These are phyloP conservation scores for Hericium rajendrae DNA, from an alignment of 768 basidiomycete species.

Conservation along the genomic window DNA sequence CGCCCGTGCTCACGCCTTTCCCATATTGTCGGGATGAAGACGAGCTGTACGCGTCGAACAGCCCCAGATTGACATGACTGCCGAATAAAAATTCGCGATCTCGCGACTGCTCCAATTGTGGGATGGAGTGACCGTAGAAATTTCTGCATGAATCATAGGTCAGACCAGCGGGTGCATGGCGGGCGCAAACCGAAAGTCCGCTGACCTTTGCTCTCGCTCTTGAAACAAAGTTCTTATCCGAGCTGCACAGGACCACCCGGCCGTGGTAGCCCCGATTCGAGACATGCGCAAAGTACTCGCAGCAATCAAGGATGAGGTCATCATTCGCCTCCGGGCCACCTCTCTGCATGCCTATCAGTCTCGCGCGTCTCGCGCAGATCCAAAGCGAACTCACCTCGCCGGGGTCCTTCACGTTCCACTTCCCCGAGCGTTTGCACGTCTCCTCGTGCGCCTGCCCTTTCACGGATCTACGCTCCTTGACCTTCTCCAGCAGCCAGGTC, in stretches of 20 bases:
- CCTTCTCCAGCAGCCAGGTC: constrained; percentile 54
- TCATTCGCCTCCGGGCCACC: constrained; percentile 45
- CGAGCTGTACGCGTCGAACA: constrained; percentile 26
- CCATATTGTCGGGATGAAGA: constrained; percentile 15
- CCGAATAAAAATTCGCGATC: constrained; percentile 39
- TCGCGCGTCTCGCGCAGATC: neutral
- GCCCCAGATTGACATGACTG: constrained; percentile 22
- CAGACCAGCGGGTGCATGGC: neutral
- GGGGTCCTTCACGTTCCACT: constrained; percentile 44
- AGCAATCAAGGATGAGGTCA: constrained; percentile 67
- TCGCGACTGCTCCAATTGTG: constrained; percentile 35
- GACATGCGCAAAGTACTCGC: constrained; percentile 41
- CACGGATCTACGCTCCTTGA: constrained; percentile 44
- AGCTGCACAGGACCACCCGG: constrained; percentile 51
- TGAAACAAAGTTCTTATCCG: constrained; percentile 59
- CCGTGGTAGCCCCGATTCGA: constrained; percentile 22
- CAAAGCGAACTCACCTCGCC: constrained; percentile 30
- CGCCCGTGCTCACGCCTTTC: constrained; percentile 10
- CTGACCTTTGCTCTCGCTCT: constrained; percentile 30
- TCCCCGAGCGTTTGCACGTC: constrained; percentile 49
- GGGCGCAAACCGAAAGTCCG: neutral
- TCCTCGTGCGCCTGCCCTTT: constrained; percentile 56
- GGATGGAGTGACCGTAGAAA: constrained; percentile 9
- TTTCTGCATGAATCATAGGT: neutral
- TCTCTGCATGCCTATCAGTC: constrained; percentile 2